Evolutionary conservation across 306 rosid species (phyloP).

Genomic region (Begonia peltatifolia): DNA sequence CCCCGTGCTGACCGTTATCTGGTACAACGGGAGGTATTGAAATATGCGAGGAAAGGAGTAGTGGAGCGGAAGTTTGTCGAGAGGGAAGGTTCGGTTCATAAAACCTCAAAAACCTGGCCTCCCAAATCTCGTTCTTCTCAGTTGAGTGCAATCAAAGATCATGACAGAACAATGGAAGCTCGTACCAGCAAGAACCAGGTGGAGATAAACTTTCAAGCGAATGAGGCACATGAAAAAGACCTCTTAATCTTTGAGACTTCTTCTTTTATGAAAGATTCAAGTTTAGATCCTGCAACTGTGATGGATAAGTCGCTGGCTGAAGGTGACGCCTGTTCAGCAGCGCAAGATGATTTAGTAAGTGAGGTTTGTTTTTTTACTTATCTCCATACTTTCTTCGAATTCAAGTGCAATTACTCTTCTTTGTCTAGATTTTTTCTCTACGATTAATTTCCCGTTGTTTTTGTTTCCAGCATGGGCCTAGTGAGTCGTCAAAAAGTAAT

Average conservation of each 20-base stretch:
- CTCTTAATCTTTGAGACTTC: conserved; percentile 16
- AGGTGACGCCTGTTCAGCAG: no score
- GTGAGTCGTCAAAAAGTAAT: conserved; percentile 24
- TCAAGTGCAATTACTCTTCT: no score
- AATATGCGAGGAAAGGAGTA: conserved; percentile 31
- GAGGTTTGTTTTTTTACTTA: no score
- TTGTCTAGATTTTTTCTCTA: no score
- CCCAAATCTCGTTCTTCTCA: conserved; percentile 35
- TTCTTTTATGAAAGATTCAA: conserved; percentile 15
- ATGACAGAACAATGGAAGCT: conserved; percentile 23
- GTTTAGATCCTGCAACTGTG: conserved; percentile 15
- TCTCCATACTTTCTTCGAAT: conserved; percentile 1
- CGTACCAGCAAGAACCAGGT: conserved; percentile 18
- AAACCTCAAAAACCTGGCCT: conserved; percentile 37
- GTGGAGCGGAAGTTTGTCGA: conserved; percentile 20
- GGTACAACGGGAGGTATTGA: conserved; percentile 29
- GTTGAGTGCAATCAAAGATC: conserved; percentile 25
- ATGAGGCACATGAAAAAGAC: conserved; percentile 20
- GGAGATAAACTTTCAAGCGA: conserved; percentile 16
- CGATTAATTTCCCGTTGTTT: conserved; percentile 4
- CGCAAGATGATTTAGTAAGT: no score
- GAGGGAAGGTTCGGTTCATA: conserved; percentile 22
- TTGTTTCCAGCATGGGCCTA: conserved; percentile 40
- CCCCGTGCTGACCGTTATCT: conserved; percentile 32
- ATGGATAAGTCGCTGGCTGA: background rate